Percentiles rank a stretch among this genome's conserved stretches.
phyloP scores from a whole-genome alignment of 169 alveolate species.

The Cryptosporidium parvum region DNA sequence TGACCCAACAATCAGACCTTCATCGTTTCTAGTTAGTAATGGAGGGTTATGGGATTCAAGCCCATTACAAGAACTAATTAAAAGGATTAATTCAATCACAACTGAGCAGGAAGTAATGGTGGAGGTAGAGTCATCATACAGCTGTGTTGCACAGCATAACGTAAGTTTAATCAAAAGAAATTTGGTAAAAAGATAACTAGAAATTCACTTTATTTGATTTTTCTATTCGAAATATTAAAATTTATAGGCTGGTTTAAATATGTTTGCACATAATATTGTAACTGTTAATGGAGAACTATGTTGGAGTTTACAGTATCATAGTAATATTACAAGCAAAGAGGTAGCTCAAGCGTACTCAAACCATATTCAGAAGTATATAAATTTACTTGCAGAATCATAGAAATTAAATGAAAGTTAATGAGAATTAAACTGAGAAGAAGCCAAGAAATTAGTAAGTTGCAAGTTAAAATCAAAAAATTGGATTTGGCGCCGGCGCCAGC shows the following conservation, averaged over 20 bases:
- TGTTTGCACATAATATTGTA: conserved; percentile 82
- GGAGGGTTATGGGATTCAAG: conserved; percentile 74
- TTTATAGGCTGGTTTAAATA: conserved; percentile 77
- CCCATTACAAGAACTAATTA: conserved; percentile 38
- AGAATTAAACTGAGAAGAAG: not conserved
- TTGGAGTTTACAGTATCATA: conserved; percentile 83
- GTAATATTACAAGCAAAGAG: conserved; percentile 77
- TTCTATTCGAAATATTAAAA: no score
- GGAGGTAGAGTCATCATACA: conserved; percentile 72
- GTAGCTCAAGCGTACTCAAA: conserved; percentile 78
- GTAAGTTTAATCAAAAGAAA: conserved; percentile 33
- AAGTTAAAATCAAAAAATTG: conserved; percentile 18
- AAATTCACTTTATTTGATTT: not conserved
- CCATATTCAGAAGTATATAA: conserved; percentile 72
- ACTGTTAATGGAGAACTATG: conserved; percentile 78
- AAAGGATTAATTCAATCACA: conserved; percentile 5
- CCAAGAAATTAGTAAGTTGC: not conserved
- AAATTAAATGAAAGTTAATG: conserved; percentile 6
- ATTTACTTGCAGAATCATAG: conserved; percentile 48
- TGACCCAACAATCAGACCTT: conserved; percentile 68
- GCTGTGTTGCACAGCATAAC: conserved; percentile 71
- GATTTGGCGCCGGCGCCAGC: conserved; percentile 50
- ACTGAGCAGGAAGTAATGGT: conserved; percentile 16
- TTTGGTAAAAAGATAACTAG: not conserved
- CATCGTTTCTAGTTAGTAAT: conserved; percentile 68